These are phyloP conservation scores for Pelargonium australe DNA, from an alignment of 441 rosid species.

Conservation along the genomic window DNA sequence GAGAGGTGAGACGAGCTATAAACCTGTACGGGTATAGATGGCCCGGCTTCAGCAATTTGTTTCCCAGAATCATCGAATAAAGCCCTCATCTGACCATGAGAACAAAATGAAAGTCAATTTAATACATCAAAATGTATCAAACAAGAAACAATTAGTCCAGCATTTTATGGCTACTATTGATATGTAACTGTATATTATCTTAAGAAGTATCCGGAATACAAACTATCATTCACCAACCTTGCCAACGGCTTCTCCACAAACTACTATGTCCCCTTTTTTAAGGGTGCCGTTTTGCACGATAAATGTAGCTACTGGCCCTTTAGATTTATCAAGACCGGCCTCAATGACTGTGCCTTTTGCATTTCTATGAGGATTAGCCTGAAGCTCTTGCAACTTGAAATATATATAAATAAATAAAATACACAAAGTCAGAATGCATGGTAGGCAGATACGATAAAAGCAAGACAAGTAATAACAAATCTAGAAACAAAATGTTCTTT, in stretches of 20 bases:
- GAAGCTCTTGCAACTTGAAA: slow-evolving; percentile 86
- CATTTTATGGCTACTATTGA: neutral
- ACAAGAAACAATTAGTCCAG: neutral
- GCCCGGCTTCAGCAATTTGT: slow-evolving; percentile 86
- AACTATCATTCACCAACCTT: slow-evolving; percentile 52
- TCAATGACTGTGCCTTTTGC: slow-evolving; percentile 97
- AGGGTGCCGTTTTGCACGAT: slow-evolving; percentile 94
- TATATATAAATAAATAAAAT: slow-evolving; percentile 13
- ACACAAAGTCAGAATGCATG: slow-evolving; percentile 27
- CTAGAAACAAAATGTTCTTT: neutral
- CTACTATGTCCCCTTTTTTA: slow-evolving; percentile 79
- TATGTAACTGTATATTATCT: slow-evolving; percentile 14
- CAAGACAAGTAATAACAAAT: slow-evolving; percentile 1
- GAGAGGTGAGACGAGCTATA: slow-evolving; percentile 16
- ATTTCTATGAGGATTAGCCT: slow-evolving; percentile 91
- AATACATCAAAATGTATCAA: neutral
- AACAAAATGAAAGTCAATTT: neutral
- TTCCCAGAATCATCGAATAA: slow-evolving; percentile 77
- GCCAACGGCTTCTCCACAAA: slow-evolving; percentile 94
- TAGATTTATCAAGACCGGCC: slow-evolving; percentile 89
- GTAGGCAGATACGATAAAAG: slow-evolving; percentile 16
- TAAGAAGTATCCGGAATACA: slow-evolving; percentile 15
- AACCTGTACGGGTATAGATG: slow-evolving; percentile 95
- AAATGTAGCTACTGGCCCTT: slow-evolving; percentile 87
- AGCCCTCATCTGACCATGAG: slow-evolving; percentile 72